Evolutionary conservation across 495 filamentous ascomycete species (phyloP), one percentile per base, ranked within the genome.

Genomic region (Daldinia grandis): DNA sequence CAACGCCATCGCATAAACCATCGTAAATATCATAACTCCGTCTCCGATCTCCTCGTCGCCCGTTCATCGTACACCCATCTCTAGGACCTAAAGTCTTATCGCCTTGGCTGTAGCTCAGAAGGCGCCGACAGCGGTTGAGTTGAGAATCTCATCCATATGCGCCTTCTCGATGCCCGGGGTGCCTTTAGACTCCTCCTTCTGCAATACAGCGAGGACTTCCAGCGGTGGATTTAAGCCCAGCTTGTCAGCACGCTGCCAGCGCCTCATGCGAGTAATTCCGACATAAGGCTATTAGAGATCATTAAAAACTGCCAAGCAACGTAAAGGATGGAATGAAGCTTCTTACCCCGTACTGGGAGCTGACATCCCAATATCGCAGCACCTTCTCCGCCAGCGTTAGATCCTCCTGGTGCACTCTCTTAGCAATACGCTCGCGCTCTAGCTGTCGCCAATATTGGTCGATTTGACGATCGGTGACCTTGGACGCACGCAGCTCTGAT

Each of bases 301-400:
- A 24, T 69, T 40, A 75, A 68, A 68, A 58, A 73, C 59, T 65
- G 25, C 35, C 38, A 35, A 24, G 25, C 1, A 42, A 14, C 7
- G 24, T n/a, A 27, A 55, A 65, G 17, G 44, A 21, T 15, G 49
- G 28, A 51, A 33, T 31, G 27, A 59, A 59, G 9, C 30, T 17
- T 89, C 92, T 78, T 87, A 97, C 93, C 64, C 95, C 95, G 79
- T 92, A 99, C 77, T 97, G 92, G 66, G 83, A 89, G 56, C 88
- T 92, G 42, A 96, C 87, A 77, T 99, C 95, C 79, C 93, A 99
- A 73, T 96, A 90, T 68, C 95, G 81, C 68, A 95, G 82, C 50
- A 97, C 89, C 83, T 93, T 94, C 85, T 98, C 95, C 44, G 91
- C 84, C 9, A 92, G 69, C 4, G 83, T 82, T 57, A 99, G 76